These are phyloP conservation scores for Avena eriantha DNA, from an alignment of 176 grass and related monocot genomes.

Conservation along the genomic window DNA sequence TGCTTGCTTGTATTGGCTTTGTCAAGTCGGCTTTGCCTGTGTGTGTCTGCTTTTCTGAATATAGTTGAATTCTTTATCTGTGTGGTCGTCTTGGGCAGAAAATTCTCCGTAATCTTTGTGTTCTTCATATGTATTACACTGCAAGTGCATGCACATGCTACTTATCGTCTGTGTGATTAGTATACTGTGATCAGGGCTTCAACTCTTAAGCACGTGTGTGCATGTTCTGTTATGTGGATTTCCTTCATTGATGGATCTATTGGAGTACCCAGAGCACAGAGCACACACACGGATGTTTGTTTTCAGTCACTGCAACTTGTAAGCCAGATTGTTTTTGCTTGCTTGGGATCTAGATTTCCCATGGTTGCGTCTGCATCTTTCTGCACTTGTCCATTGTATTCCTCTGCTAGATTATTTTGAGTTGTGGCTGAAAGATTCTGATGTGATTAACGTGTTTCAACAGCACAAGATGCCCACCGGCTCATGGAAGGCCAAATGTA, in stretches of 20 bases:
- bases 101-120: background rate
- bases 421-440: background rate
- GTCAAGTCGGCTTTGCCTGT: constrained; percentile 25
- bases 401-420: background rate
- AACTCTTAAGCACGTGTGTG: background rate
- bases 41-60: constrained; percentile 7
- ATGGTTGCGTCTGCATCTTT: background rate
- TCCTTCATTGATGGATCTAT: constrained; percentile 29
- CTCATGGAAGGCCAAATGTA: constrained; percentile 7
- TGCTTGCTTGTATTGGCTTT: constrained; percentile 29
- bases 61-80: constrained; percentile 36
- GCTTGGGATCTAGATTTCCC: background rate
- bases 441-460: constrained; percentile 24
- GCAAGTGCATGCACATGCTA: background rate
- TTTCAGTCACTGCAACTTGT: background rate
- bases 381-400: background rate
- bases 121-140: background rate
- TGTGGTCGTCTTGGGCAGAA: background rate
- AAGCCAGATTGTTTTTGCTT: background rate
- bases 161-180: background rate
- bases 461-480: background rate
- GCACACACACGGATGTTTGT: background rate
- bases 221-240: constrained; percentile 16
- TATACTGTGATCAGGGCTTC: background rate
- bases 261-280: background rate